Conservation (phyloP, 2,329 filamentous ascomycete species). For the Tolypocladium nubicola region DNA sequence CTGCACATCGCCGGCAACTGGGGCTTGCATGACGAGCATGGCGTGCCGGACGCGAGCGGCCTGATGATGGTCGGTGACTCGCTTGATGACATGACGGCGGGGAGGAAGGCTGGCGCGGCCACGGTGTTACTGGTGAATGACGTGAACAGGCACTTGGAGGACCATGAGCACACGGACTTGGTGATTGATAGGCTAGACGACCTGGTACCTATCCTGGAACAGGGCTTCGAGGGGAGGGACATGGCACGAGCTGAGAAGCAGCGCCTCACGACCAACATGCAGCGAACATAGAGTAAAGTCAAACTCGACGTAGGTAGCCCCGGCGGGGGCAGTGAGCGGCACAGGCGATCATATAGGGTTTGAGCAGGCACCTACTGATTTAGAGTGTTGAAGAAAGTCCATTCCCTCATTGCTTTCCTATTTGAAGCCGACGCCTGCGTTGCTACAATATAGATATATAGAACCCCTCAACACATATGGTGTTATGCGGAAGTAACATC, state of each 20-base stretch:
- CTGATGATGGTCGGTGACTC: conserved; percentile 66
- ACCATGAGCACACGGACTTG: conserved; percentile 68
- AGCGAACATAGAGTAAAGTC: not conserved
- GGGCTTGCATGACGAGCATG: conserved; percentile 39
- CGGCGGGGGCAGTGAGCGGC: not conserved
- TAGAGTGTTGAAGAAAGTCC: not conserved
- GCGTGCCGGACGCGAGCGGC: conserved; percentile 29
- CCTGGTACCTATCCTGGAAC: conserved; percentile 62
- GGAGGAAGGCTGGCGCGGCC: conserved; percentile 70
- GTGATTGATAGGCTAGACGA: conserved; percentile 65
- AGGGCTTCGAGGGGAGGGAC: conserved; percentile 54
- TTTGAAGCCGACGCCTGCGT: conserved; percentile 8
- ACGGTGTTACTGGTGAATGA: conserved; percentile 83
- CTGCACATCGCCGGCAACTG: conserved; percentile 73
- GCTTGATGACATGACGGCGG: conserved; percentile 88
- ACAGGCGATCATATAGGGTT: not conserved
- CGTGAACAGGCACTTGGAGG: conserved; percentile 59
- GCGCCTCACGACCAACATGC: not conserved
- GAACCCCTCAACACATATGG: conserved; percentile 5
- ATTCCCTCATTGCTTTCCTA: conserved; percentile 7
- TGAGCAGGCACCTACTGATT: not conserved
- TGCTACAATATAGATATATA: conserved; percentile 12
- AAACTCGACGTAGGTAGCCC: not conserved
- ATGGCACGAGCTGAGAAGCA: not conserved
- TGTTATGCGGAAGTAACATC: not conserved